Base-by-base conservation (phyloP, 2,329 filamentous ascomycete genomes). In the Sarocladium kiliense region DNA sequence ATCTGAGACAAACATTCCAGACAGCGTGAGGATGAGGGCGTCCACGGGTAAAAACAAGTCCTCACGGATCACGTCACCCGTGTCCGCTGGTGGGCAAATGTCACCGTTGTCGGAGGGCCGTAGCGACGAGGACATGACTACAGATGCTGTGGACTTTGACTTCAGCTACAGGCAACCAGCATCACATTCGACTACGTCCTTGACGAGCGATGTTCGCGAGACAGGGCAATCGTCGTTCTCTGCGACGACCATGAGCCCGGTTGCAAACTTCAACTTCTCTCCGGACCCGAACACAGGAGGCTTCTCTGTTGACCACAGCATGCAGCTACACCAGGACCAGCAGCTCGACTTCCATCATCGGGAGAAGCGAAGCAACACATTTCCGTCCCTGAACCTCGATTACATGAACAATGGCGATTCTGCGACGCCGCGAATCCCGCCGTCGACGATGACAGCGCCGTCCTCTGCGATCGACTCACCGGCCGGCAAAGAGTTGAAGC, bases 311-410 rank as follows among this genome's bases (percentile, higher is more conserved):
- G 76, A 79, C 39, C 68, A 70, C 27, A 65, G 63, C 51, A 61
- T 70, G 27, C 66, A 70, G 34, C 62, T 73, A 9, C 68, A 68
- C 3, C 65, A 65, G 4, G 73, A 66, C 30, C 62, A 56, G 21
- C 26, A 44, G 19, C 19, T 54, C 11, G 21, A 32, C 34, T 37
- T 51, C 30, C 42, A 27, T 3, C 81, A 90, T 55, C 89, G 89
- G n/a, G 68, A 67, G 55, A 71, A 71, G 57, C 81, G 91, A 64
- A 94, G 89, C 68, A 91, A 95, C 69, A 96, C 91, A 0, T 91
- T 96, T 59, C 90, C 91, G 1, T 84, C 86, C 44, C 74, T 90
- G 41, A 84, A 84, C 55, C 76, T 87, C 44, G 86, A 81, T 56
- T 81, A 77, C 56, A 70, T 78, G 60, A 78, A 76, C 61, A 69